A percentile compares a stretch with the other conserved stretches of the same genome.
Conservation (phyloP, 768 basidiomycete genomes). For the Boletus reticuloceps region DNA sequence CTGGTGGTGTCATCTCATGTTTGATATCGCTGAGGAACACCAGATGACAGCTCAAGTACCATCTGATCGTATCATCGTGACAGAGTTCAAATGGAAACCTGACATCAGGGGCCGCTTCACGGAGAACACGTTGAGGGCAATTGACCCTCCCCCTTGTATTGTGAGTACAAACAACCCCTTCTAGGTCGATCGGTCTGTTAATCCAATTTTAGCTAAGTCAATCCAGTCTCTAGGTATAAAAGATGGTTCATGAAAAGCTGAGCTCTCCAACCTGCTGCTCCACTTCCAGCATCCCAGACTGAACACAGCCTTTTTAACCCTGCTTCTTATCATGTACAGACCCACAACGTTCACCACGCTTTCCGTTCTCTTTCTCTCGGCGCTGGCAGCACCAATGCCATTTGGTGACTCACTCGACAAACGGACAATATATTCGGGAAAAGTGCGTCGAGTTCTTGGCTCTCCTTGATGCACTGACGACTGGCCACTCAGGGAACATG, state of each 20-base stretch:
- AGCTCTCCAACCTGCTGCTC: background rate
- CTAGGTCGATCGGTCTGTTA: conserved; percentile 3
- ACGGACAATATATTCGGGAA: conserved; percentile 45
- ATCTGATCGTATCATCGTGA: too few species aligned
- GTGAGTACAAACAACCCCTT: conserved; percentile 5
- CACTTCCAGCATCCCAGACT: background rate
- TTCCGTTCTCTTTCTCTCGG: conserved; percentile 39
- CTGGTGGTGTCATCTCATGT: too few species aligned
- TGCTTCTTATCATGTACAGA: conserved; percentile 11
- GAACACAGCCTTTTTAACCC: background rate
- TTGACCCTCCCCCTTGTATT: background rate
- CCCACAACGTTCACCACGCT: conserved; percentile 33
- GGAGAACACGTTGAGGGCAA: background rate
- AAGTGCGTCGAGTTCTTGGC: conserved; percentile 38
- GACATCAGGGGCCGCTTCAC: too few species aligned
- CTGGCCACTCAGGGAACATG: conserved; percentile 47
- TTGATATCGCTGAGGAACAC: too few species aligned
- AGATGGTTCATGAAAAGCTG: background rate
- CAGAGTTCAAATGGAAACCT: too few species aligned
- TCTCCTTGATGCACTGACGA: background rate
- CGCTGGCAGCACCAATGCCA: conserved; percentile 36
- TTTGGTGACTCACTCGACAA: conserved; percentile 39
- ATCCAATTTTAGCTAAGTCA: conserved; percentile 6
- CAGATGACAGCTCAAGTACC: too few species aligned
- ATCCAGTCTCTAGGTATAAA: conserved; percentile 20